Conservation (phyloP, 495 filamentous ascomycete species). For the Rusavskia elegans region DNA sequence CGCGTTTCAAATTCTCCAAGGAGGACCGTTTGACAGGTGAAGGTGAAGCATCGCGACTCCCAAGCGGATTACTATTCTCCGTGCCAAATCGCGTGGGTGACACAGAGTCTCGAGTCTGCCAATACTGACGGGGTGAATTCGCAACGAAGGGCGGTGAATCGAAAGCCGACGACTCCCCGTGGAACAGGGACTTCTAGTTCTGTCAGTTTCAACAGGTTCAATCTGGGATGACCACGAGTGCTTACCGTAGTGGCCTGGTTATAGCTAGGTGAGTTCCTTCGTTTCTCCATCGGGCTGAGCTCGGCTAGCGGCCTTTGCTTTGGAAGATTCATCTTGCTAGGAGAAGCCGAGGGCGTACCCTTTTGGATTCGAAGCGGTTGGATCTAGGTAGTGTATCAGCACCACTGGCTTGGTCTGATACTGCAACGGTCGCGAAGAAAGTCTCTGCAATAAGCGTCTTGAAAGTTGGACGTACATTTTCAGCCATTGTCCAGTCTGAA, state of each 20-base stretch:
- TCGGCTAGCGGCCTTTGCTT: conserved; percentile 35
- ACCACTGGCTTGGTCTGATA: too few relatives aligned
- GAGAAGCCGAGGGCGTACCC: conserved; percentile 12
- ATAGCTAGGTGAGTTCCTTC: conserved; percentile 64
- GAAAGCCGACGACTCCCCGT: conserved; percentile 56
- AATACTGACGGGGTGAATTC: conserved; percentile 66
- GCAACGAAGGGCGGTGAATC: conserved; percentile 54
- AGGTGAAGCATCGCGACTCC: conserved; percentile 39
- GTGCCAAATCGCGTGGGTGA: conserved; percentile 44
- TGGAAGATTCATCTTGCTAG: conserved; percentile 23
- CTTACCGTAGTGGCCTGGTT: conserved; percentile 51
- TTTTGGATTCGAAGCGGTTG: conserved; percentile 19
- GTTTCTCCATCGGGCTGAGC: conserved; percentile 37
- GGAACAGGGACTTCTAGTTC: conserved; percentile 24
- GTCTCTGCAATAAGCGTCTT: too few relatives aligned
- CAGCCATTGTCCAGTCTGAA: conserved; percentile 4
- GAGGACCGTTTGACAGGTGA: conserved; percentile 66
- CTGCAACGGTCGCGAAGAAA: too few relatives aligned
- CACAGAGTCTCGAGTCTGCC: conserved; percentile 58
- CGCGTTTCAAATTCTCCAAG: conserved; percentile 82
- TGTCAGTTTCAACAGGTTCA: conserved; percentile 3
- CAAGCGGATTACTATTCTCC: conserved; percentile 51
- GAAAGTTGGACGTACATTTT: conserved; percentile 7
- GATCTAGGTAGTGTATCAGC: conserved; percentile 5
- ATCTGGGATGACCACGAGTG: not conserved